phyloP scores from a whole-genome alignment of 805 yeast species.

The Myxozyma melibiosi region DNA sequence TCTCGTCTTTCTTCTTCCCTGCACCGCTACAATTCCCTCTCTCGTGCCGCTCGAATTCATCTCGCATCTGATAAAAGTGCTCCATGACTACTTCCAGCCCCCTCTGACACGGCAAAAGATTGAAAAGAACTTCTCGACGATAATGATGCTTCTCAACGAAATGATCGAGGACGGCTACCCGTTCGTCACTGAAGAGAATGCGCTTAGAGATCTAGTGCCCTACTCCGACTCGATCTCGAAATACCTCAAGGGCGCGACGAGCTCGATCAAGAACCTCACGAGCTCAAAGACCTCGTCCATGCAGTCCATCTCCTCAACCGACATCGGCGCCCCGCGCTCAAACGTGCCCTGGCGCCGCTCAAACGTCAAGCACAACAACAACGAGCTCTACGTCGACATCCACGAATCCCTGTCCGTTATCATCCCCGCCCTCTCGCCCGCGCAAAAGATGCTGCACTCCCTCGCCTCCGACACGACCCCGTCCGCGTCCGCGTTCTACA shows the following conservation, averaged over 20 bases:
- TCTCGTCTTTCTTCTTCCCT: conserved; percentile 39
- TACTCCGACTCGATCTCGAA: conserved; percentile 58
- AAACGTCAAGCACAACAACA: conserved; percentile 69
- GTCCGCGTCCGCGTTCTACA: conserved; percentile 37
- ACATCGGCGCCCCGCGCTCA: conserved; percentile 35
- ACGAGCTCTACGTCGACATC: conserved; percentile 85
- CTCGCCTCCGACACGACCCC: conserved; percentile 10
- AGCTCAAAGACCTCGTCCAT: conserved; percentile 13
- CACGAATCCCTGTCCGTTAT: conserved; percentile 52
- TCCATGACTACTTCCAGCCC: conserved; percentile 60
- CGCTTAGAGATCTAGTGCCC: conserved; percentile 70
- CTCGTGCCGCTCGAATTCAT: conserved; percentile 58
- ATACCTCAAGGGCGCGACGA: conserved; percentile 45
- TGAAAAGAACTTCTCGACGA: conserved; percentile 68
- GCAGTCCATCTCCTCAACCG: conserved; percentile 17
- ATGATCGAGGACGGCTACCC: conserved; percentile 80
- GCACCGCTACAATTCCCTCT: conserved; percentile 48
- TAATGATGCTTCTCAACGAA: conserved; percentile 71
- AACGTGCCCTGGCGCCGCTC: conserved; percentile 77
- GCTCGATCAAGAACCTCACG: conserved; percentile 32
- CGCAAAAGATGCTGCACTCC: conserved; percentile 18
- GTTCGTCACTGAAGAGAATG: conserved; percentile 68
- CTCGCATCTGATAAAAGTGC: conserved; percentile 51
- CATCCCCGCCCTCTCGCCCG: conserved; percentile 30
- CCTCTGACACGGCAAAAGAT: conserved; percentile 47